Evolutionary conservation across 257 asterid species (phyloP).

Genomic region (Rubia yunnanensis): DNA sequence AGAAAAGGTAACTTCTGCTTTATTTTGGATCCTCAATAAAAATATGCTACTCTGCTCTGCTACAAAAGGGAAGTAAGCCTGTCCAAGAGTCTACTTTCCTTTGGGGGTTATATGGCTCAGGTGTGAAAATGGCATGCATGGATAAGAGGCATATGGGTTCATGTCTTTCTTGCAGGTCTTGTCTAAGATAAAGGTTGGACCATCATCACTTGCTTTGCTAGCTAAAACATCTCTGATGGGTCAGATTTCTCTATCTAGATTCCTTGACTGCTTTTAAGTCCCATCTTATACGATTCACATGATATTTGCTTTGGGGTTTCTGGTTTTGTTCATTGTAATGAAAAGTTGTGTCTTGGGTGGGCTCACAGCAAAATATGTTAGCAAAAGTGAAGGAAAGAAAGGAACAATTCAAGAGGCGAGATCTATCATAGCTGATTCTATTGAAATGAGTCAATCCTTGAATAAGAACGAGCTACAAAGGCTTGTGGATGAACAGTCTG

Average conservation of each 20-base stretch:
- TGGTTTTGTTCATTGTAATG: not conserved
- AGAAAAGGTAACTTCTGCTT: conserved; percentile 43
- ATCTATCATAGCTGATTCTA: conserved; percentile 61
- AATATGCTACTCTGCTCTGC: conserved; percentile 3
- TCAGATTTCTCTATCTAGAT: conserved; percentile 24
- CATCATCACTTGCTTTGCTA: conserved; percentile 79
- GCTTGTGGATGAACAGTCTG: conserved; percentile 69
- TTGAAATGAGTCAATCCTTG: conserved; percentile 74
- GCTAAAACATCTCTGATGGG: conserved; percentile 86
- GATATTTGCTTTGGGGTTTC: not conserved
- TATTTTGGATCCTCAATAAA: not conserved
- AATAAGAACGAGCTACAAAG: conserved; percentile 56
- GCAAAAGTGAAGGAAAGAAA: conserved; percentile 73
- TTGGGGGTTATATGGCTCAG: not conserved
- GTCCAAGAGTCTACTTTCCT: not conserved
- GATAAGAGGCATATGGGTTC: not conserved
- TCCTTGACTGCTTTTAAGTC: conserved; percentile 5
- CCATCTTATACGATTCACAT: not conserved
- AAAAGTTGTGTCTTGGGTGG: conserved; percentile 10
- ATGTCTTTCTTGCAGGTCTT: conserved; percentile 46
- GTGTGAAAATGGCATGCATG: not conserved
- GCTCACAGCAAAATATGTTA: conserved; percentile 61
- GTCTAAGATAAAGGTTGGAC: conserved; percentile 82
- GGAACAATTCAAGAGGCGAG: conserved; percentile 66
- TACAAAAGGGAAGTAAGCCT: not conserved